Evolutionary conservation across 495 filamentous ascomycete genomes (phyloP), one percentile per base, ranked within the genome.

Genomic region (Annulohypoxylon stygium): DNA sequence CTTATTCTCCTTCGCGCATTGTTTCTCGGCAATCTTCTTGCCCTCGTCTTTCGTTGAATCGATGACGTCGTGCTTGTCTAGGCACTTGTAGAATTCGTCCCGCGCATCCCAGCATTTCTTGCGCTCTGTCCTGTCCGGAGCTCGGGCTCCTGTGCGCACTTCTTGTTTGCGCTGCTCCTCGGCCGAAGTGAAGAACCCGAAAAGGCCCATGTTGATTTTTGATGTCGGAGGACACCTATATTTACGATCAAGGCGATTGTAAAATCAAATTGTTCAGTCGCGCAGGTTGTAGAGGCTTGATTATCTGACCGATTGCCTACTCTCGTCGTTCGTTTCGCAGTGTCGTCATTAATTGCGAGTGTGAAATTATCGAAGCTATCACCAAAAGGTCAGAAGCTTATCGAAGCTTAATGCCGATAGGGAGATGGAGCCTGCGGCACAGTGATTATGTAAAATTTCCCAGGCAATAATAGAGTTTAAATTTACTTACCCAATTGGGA

Each of bases 21-120:
- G 86, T 74, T 88, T 84, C 61, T 87, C 83, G 26, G 89, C 90
- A 43, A 83, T 83, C 51, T 88, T 89, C 69, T 90, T 81, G 16
- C 78, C 73, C 9, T 82, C 87, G 45, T 93, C 88, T 77, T 91
- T 93, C 63, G 97, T 84, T n/a, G 90, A 86, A 76, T 99, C 95
- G 20, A 97, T 71, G 72, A 99, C 97, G 67, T 88, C 85, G 81
- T 93, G 85, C 58, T 84, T 83, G 76, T 97, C 94, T 7, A 99
- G 84, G 73, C 96, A 99, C 26, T 83, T 80, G 81, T 96, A 98
- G 84, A 95, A 99, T 37, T 75, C 77, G 79, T 99, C 96, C 30
- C 96, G 88, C 14, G 91, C 90, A 55, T 91, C 91, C 91, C 93
- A 99, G 88, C 96, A 99, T 51, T 85, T 83, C 53, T 89, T 84